Evolutionary conservation across 1,139 yeast genomes (phyloP).

Genomic region (Geotrichum aggregatum): DNA sequence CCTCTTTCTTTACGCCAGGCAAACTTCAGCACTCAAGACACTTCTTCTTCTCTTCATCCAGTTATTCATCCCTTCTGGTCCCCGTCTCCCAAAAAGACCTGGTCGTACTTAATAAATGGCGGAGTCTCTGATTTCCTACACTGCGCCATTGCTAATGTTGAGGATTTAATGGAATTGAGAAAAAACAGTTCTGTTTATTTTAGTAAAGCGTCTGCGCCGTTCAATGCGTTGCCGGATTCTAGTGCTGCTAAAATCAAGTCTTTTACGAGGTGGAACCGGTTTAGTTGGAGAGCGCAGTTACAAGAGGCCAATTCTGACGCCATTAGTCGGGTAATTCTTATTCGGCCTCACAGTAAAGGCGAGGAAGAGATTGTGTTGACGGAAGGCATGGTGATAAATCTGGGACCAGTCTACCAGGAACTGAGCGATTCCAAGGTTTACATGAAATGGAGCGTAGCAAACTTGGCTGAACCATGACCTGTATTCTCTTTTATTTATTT

Average conservation of each 20-base stretch:
- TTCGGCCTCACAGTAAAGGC: constrained; percentile 4
- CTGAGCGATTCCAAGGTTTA: background rate
- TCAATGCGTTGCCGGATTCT: background rate
- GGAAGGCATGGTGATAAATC: constrained; percentile 6
- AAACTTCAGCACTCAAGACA: background rate
- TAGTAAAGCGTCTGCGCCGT: background rate
- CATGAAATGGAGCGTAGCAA: constrained; percentile 7
- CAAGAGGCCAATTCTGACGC: background rate
- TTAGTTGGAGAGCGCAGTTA: constrained; percentile 11
- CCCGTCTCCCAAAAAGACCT: constrained; percentile 14
- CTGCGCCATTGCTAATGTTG: constrained; percentile 12
- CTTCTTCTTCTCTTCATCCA: background rate
- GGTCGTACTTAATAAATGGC: constrained; percentile 10
- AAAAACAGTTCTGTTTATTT: constrained; percentile 9
- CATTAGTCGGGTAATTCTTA: background rate
- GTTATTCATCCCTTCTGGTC: constrained; percentile 16
- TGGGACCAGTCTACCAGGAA: constrained; percentile 12
- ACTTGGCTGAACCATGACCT: background rate
- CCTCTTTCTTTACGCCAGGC: background rate
- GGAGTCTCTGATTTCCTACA: constrained; percentile 16
- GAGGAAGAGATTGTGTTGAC: background rate
- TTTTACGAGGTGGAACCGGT: constrained; percentile 14
- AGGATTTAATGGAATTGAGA: constrained; percentile 9
- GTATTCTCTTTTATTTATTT: background rate
- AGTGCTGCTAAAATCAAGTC: background rate